Evolutionary conservation across 768 basidiomycete genomes (phyloP).

Genomic region (Pleurotus salmoneostramineus): DNA sequence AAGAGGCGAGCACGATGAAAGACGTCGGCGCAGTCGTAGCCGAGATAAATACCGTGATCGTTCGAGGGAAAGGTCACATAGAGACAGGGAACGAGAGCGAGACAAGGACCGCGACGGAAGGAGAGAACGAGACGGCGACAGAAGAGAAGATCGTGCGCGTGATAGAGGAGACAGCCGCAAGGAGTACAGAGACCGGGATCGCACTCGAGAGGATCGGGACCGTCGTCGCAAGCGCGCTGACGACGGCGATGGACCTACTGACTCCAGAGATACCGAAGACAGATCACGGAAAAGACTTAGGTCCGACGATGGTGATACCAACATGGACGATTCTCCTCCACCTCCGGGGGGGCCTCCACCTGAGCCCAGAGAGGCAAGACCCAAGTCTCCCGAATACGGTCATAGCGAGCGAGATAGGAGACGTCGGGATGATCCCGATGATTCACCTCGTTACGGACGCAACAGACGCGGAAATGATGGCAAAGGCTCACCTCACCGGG

Average conservation of each 20-base stretch:
- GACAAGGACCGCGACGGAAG: constrained; percentile 46
- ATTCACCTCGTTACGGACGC: constrained; percentile 38
- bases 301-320: constrained; percentile 49
- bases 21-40: constrained; percentile 60
- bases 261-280: constrained; percentile 44
- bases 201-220: constrained; percentile 46
- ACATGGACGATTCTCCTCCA: constrained; percentile 32
- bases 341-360: constrained; percentile 16
- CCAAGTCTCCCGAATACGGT: constrained; percentile 20
- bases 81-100: constrained; percentile 44
- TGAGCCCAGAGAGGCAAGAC: constrained; percentile 44
- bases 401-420: constrained; percentile 49
- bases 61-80: constrained; percentile 45
- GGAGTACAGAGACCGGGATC: constrained; percentile 47
- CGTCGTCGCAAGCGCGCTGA: constrained; percentile 67
- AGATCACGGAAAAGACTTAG: constrained; percentile 60
- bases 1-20: constrained; percentile 54
- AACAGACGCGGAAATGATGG: constrained; percentile 44
- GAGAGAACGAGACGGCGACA: constrained; percentile 48
- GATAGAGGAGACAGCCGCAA: constrained; percentile 54
- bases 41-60: constrained; percentile 36
- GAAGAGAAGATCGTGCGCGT: constrained; percentile 42
- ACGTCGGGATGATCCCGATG: constrained; percentile 59
- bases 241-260: constrained; percentile 47
- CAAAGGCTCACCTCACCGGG: constrained; percentile 22